phyloP scores from a whole-genome alignment of 2,329 filamentous ascomycete genomes.

The Chaetomiaceae sp. region DNA sequence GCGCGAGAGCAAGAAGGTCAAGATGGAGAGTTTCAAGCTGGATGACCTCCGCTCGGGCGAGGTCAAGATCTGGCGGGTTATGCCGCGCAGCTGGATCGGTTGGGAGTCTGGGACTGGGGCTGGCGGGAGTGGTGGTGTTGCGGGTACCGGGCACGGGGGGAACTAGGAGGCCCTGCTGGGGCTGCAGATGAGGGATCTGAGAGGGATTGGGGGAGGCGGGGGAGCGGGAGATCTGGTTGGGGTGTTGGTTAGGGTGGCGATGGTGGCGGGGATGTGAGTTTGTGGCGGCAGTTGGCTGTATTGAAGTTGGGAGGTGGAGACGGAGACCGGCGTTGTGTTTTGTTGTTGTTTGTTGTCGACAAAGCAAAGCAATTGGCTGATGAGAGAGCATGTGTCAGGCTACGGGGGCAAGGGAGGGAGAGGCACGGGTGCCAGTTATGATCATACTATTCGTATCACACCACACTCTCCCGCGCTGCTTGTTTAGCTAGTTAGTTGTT shows the following conservation, averaged over 20 bases:
- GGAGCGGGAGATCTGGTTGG: conserved; percentile 6
- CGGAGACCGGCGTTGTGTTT: too few species aligned
- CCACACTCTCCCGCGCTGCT: conserved; percentile 1
- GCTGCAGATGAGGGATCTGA: conserved; percentile 14
- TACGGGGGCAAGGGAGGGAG: too few species aligned
- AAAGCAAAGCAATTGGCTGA: too few species aligned
- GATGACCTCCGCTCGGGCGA: conserved; percentile 89
- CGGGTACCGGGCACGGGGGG: conserved; percentile 34
- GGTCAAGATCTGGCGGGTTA: conserved; percentile 94
- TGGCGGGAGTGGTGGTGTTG: conserved; percentile 81
- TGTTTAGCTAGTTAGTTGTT: conserved; percentile 5
- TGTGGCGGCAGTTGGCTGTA: not conserved
- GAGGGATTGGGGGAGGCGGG: conserved; percentile 1
- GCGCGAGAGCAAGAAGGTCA: conserved; percentile 86
- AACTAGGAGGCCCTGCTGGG: conserved; percentile 38
- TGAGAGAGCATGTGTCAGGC: too few species aligned
- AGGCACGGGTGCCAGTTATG: not conserved
- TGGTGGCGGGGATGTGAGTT: conserved; percentile 5
- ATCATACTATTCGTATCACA: not conserved
- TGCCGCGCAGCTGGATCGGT: conserved; percentile 85
- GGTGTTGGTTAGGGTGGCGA: conserved; percentile 19
- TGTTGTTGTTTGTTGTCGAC: too few species aligned
- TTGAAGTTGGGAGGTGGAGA: not conserved
- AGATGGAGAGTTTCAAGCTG: conserved; percentile 88
- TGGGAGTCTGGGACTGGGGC: conserved; percentile 55